Percentiles rank a stretch among this genome's conserved stretches.
These are phyloP conservation scores for Lasiosphaeriaceae sp. DNA, from an alignment of 495 filamentous ascomycete genomes.

Conservation along the genomic window DNA sequence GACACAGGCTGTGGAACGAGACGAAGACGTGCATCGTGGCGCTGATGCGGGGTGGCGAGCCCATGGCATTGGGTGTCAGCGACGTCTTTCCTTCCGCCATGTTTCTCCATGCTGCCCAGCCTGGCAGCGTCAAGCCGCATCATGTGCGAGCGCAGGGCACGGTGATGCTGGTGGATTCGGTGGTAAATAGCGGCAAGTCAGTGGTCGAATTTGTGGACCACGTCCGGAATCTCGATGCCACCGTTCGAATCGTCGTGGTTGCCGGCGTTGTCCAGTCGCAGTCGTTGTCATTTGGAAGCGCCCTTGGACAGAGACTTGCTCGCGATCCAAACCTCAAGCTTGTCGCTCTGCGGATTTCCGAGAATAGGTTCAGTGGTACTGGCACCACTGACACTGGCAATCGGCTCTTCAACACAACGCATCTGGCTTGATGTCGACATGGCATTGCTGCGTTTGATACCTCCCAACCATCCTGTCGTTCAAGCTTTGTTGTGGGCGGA, in stretches of 20 bases:
- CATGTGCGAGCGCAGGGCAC: conserved; percentile 41
- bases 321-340: conserved; percentile 30
- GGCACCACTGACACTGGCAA: conserved; percentile 56
- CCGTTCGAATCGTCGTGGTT: conserved; percentile 52
- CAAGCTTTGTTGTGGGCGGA: too few species aligned
- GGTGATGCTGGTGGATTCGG: conserved; percentile 58
- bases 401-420: conserved; percentile 56
- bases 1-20: conserved; percentile 53
- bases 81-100: conserved; percentile 51
- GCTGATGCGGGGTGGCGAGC: conserved; percentile 63
- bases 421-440: conserved; percentile 21
- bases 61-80: conserved; percentile 62
- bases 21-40: conserved; percentile 53
- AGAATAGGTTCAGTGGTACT: conserved; percentile 52
- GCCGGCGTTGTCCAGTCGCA: conserved; percentile 53
- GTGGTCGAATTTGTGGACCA: conserved; percentile 51
- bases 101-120: conserved; percentile 52
- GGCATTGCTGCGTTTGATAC: too few species aligned
- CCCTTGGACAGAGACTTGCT: conserved; percentile 26
- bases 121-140: conserved; percentile 41
- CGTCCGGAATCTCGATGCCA: conserved; percentile 37
- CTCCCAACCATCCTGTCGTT: too few species aligned
- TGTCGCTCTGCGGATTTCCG: conserved; percentile 51
- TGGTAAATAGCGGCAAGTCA: conserved; percentile 56
- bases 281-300: conserved; percentile 24